Percentiles rank a stretch among this genome's conserved stretches.
Conservation (phyloP, 2,329 filamentous ascomycete genomes). For the Diaporthe ampelina region DNA sequence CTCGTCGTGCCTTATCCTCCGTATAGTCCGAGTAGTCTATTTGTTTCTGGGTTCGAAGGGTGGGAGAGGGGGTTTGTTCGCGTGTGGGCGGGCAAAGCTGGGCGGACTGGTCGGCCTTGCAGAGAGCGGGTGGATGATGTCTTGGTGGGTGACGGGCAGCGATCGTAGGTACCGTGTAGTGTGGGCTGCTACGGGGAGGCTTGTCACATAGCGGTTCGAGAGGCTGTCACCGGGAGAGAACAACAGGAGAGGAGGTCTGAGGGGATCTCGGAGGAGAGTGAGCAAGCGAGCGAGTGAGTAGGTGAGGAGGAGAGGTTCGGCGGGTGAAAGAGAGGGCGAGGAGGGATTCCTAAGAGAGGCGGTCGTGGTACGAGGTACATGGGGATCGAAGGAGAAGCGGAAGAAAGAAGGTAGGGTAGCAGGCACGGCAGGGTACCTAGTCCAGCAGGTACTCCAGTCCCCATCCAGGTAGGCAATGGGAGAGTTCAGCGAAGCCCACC, state of each 20-base stretch:
- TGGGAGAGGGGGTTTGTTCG: neutral
- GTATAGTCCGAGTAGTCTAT: conserved; percentile 6
- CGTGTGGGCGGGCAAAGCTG: conserved; percentile 16
- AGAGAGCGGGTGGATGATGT: conserved; percentile 25
- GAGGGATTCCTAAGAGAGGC: conserved; percentile 35
- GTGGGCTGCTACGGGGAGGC: conserved; percentile 31
- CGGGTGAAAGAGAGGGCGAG: conserved; percentile 31
- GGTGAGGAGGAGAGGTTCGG: conserved; percentile 20
- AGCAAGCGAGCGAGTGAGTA: conserved; percentile 23
- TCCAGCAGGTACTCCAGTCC: neutral
- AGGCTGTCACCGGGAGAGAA: neutral
- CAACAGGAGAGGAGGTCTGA: conserved; percentile 8
- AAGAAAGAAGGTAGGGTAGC: conserved; percentile 33
- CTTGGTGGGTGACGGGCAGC: conserved; percentile 32
- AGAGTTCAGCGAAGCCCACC: conserved; percentile 27
- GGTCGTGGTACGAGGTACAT: conserved; percentile 38
- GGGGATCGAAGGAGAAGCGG: conserved; percentile 34
- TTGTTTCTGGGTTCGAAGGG: conserved; percentile 4
- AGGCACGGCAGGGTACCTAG: neutral
- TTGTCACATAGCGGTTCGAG: conserved; percentile 40
- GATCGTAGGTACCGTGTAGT: conserved; percentile 29
- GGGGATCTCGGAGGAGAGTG: conserved; percentile 18
- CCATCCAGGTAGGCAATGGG: conserved; percentile 11
- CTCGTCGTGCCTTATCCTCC: neutral
- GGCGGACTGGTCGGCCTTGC: conserved; percentile 18